phyloP scores from a whole-genome alignment of 495 filamentous ascomycete genomes.

The Podospora pseudocomata region DNA sequence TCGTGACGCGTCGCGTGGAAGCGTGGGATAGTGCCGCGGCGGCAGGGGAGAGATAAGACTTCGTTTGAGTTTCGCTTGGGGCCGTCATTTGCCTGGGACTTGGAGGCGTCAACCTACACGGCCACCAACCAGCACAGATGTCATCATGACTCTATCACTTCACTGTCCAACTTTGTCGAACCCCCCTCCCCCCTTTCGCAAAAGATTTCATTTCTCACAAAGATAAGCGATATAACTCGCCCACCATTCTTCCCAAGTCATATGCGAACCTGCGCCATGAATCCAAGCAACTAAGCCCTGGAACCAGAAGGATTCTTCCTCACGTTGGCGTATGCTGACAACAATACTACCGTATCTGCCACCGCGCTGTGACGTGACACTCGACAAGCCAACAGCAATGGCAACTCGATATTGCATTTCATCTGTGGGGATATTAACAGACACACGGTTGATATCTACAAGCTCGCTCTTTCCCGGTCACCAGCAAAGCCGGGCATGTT shows the following conservation, averaged over 20 bases:
- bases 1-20: conserved; percentile 6
- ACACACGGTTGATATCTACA: neutral
- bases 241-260: neutral
- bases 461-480: neutral
- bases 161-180: neutral
- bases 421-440: neutral
- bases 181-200: too few species aligned
- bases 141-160: neutral
- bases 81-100: neutral
- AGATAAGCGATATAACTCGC: neutral
- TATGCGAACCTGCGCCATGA: neutral
- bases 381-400: neutral
- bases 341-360: neutral
- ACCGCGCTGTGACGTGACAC: neutral
- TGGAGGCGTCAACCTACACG: neutral
- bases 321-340: neutral
- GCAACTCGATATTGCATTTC: neutral
- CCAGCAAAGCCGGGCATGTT: neutral
- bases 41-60: neutral
- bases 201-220: neutral
- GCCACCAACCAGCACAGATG: neutral
- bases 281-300: neutral
- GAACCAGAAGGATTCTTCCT: neutral
- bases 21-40: neutral
- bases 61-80: neutral